Base-by-base conservation (phyloP, 2,329 filamentous ascomycete species). In the Apiospora koreana region DNA sequence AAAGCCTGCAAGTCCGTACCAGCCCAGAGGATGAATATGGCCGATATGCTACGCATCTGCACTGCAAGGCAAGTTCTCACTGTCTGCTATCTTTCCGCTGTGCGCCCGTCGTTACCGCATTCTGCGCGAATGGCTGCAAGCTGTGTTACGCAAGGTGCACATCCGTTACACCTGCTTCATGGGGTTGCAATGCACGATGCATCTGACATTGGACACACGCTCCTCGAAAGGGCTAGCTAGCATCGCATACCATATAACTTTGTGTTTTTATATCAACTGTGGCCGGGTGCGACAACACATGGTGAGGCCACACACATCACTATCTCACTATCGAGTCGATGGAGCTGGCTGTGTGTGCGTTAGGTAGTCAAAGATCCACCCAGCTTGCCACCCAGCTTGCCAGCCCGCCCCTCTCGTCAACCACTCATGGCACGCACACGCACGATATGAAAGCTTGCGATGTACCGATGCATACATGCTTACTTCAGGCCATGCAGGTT, bases 81-180 rank as follows among this genome's bases (percentile, higher is more conserved):
- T 62, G 31, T 62, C 54, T 23, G 31, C 31, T 62, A 38, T 62
- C 54, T 62, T 62, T 62, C 54, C 54, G 54, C 54, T 62, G 54
- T 62, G 54, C 54, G 54, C 54, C 50, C 54, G 54, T 62, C 54
- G 54, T 62, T 62, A 62, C 54, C 54, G 54, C 54, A 62, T 62
- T 14, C 54, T 62, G 23, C 31, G 54, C 54, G 38, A 62, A 38
- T 28, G 23, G 38, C 64, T 66, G 42, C 38, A 66, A 66, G 64
- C 28, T 71, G 74, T 75, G 67, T 70, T 71, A 75, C 72, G 67
- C 71, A 71, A 75, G 70, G 75, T 71, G 73, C 73, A 74, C 67
- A 69, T 73, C 70, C 71, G 74, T 74, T 76, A 76, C 74, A 76
- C 74, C 69, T 76, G 71, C 74, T 75, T 77, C 71, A 76, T 76